Evolutionary conservation across 495 filamentous ascomycete species (phyloP), one percentile per base, ranked within the genome.

Genomic region (Baudoinia panamericana): DNA sequence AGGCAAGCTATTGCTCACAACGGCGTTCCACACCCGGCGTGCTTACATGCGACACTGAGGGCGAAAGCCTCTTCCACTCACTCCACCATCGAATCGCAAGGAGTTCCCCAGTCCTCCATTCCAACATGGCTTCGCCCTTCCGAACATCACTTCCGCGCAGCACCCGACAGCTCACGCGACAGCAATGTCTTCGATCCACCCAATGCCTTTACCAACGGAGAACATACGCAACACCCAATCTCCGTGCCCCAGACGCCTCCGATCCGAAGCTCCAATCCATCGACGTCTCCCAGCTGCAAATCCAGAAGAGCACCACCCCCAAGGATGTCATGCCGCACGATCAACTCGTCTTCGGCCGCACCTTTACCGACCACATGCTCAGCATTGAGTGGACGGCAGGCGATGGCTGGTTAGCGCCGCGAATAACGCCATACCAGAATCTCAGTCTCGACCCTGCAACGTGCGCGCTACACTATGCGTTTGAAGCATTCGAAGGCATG

Each of bases 391-490:
- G 90, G 90, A 84, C 82, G 18, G 76, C 86, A 37, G 57, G 63
- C 18, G 65, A 77, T 35, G 82, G 82, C 52, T 97, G 90, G 90
- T 70, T 77, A 20, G 57, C 75, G 5, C 82, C 90, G 30, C 68
- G 69, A 11, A 94, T 97, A 52, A 73, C 70, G 16, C 90, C 90
- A 12, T 96, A 97, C 69, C 87, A 95, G 62, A 93, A 94, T 64
- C 82, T 97, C 50, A 84, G 80, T 39, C 75, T 97, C 41, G 92
- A 96, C 60, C 90, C 90, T 19, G 84, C 90, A 5, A 87, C 85
- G 30, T 96, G 87, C 66, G 90, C 95, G 30, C 87, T 97, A 65
- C 90, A 97, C 71, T 97, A 97, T 62, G 90, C 82, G 27, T 96
- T 96, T 56, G 82, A 86, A 59, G 84, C 78, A 59, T 97, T 97